A percentile compares a stretch with the other conserved stretches of the same genome.
Evolutionary conservation across 768 basidiomycete genomes (phyloP).

Genomic region (Cystoderma amianthinum): DNA sequence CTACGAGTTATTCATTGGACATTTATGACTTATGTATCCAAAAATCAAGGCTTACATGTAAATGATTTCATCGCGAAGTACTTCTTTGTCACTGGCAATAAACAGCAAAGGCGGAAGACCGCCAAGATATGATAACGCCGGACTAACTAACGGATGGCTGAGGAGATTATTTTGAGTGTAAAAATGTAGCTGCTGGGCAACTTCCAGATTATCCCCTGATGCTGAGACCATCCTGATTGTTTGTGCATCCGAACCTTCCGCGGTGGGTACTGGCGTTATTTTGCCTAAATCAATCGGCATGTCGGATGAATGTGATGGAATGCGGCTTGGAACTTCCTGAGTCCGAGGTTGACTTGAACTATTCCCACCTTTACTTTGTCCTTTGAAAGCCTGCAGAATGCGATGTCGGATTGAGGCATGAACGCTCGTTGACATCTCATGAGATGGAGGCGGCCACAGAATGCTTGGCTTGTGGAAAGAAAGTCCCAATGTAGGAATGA

Average conservation of each 20-base stretch:
- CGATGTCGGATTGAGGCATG: constrained; percentile 53
- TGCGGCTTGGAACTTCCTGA: constrained; percentile 6
- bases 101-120: constrained; percentile 85
- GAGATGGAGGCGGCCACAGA: constrained; percentile 72
- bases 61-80: constrained; percentile 86
- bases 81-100: constrained; percentile 86
- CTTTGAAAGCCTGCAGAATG: constrained; percentile 48
- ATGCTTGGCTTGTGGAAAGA: constrained; percentile 74
- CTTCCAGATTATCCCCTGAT: constrained; percentile 45
- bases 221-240: constrained; percentile 34
- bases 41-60: constrained; percentile 49
- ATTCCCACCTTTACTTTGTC: constrained; percentile 13
- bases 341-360: not conserved
- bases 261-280: constrained; percentile 33
- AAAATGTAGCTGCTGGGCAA: constrained; percentile 75
- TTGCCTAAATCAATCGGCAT: constrained; percentile 41
- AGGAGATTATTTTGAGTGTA: constrained; percentile 79
- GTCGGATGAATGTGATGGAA: constrained; percentile 7
- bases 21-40: not conserved
- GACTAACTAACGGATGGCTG: constrained; percentile 77
- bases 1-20: constrained; percentile 23
- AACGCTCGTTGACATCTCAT: constrained; percentile 50
- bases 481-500: constrained; percentile 71
- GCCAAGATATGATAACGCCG: constrained; percentile 76
- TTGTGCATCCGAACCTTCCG: constrained; percentile 30